A percentile compares a stretch with the other conserved stretches of the same genome.
phyloP scores from a whole-genome alignment of 2,329 filamentous ascomycete species.

The Plectosphaerella cucumerina region DNA sequence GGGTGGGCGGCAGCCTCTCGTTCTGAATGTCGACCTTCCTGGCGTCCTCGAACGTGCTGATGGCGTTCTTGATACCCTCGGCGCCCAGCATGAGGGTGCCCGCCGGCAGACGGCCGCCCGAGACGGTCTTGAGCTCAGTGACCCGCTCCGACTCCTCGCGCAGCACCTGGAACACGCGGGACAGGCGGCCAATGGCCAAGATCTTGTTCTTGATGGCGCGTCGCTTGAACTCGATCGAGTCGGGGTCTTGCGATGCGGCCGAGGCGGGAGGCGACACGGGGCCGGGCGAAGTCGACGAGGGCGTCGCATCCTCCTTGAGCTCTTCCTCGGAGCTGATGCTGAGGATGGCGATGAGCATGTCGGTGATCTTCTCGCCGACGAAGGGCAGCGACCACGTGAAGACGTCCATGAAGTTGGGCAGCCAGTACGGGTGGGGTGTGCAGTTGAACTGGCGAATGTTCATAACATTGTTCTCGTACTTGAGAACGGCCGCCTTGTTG shows the following conservation, averaged over 20 bases:
- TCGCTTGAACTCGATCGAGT: constrained; percentile 89
- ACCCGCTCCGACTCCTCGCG: constrained; percentile 96
- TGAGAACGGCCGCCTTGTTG: constrained; percentile 98
- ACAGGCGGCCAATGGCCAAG: constrained; percentile 90
- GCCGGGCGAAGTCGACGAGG: constrained; percentile 63
- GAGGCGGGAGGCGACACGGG: constrained; percentile 70
- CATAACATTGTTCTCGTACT: constrained; percentile 99
- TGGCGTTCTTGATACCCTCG: constrained; percentile 97
- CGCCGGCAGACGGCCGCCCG: constrained; percentile 85
- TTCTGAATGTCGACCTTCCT: constrained; percentile 97
- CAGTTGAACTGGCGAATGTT: constrained; percentile 99
- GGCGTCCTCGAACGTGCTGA: constrained; percentile 94
- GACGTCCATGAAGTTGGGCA: constrained; percentile 99
- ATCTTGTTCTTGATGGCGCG: constrained; percentile 99
- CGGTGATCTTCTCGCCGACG: constrained; percentile 97
- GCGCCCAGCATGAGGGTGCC: constrained; percentile 97
- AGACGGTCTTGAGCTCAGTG: constrained; percentile 94
- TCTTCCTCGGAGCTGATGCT: constrained; percentile 99
- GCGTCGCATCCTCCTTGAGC: constrained; percentile 81
- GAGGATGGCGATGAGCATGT: constrained; percentile 98
- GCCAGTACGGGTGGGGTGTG: constrained; percentile 98
- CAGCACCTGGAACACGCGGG: constrained; percentile 95
- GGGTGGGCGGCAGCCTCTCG: constrained; percentile 85
- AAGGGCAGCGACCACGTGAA: constrained; percentile 99
- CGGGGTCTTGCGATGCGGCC: constrained; percentile 57